These are phyloP conservation scores for Rhizophagus clarus DNA, from an alignment of 192 early-diverging fungal species.

Conservation along the genomic window DNA sequence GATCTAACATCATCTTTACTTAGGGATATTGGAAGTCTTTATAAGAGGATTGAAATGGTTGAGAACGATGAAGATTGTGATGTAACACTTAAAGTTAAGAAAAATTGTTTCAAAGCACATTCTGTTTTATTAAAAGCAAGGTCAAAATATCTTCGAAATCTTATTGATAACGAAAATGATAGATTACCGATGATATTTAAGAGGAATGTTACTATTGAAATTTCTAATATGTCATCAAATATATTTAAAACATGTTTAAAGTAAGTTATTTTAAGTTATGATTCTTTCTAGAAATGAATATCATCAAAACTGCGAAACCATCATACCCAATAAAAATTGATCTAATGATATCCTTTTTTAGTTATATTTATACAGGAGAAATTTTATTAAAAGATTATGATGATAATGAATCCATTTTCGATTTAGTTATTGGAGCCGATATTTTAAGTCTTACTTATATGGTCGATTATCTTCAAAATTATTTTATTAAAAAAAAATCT, in stretches of 20 bases:
- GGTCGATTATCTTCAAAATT: background rate
- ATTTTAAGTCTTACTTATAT: background rate
- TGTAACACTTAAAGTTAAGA: slow-evolving; percentile 1
- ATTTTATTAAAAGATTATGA: background rate
- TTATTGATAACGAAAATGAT: background rate
- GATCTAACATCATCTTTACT: background rate
- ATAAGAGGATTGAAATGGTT: background rate
- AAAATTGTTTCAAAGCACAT: background rate
- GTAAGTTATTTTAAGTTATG: background rate
- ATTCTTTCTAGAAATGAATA: no score
- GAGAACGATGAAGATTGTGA: background rate
- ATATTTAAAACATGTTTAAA: background rate
- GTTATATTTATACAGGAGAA: background rate
- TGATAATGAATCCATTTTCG: background rate
- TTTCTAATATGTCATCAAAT: background rate
- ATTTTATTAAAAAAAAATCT: background rate
- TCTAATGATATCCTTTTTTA: background rate
- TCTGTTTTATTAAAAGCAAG: background rate
- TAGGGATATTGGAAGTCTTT: background rate
- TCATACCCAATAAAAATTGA: no score
- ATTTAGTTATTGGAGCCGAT: background rate
- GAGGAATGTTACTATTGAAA: background rate
- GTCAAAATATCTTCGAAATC: background rate
- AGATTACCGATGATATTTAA: no score
- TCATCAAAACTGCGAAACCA: no score